phyloP scores from a whole-genome alignment of 1,284 basidiomycete genomes.

The Tetrapyrgos nigripes region DNA sequence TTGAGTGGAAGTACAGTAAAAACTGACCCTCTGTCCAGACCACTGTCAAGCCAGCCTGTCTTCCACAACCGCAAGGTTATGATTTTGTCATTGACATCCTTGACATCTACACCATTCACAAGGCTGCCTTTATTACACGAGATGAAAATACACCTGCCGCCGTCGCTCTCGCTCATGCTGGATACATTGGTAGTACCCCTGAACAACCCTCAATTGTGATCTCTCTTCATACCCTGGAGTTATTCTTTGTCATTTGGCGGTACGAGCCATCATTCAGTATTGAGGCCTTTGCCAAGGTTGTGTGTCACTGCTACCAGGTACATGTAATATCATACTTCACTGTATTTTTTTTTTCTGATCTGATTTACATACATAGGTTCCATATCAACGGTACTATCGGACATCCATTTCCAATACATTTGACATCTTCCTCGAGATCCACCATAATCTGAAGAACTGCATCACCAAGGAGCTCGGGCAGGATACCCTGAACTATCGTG shows the following conservation, averaged over 20 bases:
- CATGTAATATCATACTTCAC: no score
- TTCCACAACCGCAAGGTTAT: no score
- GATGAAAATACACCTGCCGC: not conserved
- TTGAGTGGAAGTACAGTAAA: not conserved
- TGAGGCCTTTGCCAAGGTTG: not conserved
- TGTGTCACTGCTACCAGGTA: not conserved
- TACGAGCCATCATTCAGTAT: not conserved
- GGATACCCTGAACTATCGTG: not conserved
- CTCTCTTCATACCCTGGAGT: not conserved
- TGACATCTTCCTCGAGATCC: not conserved
- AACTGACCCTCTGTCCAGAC: no score
- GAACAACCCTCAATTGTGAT: not conserved
- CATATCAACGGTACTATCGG: not conserved
- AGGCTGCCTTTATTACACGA: not conserved
- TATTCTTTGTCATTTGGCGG: not conserved
- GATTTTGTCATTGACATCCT: not conserved
- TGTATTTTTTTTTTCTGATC: not conserved
- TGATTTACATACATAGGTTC: not conserved
- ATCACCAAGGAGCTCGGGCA: not conserved
- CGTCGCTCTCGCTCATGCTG: not conserved
- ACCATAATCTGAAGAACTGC: not conserved
- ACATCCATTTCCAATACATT: slow-evolving; percentile 2
- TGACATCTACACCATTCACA: not conserved
- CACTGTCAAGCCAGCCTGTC: no score
- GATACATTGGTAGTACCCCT: not conserved